phyloP scores from a whole-genome alignment of 225 moss, liverwort and hornwort genomes.

The Anthoceros angustus region DNA sequence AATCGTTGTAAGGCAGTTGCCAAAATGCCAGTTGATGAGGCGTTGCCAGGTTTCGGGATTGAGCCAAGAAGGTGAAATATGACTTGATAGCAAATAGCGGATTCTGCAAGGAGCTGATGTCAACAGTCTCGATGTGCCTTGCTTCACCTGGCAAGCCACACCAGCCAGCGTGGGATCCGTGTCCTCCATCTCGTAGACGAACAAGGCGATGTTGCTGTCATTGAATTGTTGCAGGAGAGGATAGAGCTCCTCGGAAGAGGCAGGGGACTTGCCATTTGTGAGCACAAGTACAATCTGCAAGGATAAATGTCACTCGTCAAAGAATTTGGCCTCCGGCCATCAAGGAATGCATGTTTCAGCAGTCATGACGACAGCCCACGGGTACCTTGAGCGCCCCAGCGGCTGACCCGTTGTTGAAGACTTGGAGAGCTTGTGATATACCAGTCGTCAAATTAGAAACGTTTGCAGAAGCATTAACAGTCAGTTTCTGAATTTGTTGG shows the following conservation, averaged over 20 bases:
- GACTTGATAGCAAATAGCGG: constrained; percentile 19
- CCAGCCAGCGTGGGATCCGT: no score
- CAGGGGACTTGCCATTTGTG: constrained; percentile 16
- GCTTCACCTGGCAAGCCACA: no score
- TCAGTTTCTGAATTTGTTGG: neutral
- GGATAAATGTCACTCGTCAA: neutral
- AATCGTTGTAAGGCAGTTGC: constrained; percentile 17
- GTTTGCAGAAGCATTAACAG: constrained; percentile 5
- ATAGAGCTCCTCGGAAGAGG: constrained; percentile 8
- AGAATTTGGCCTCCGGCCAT: neutral
- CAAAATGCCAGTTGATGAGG: constrained; percentile 12
- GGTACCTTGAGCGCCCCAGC: constrained; percentile 21
- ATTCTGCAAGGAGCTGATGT: constrained; percentile 10
- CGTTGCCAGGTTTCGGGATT: constrained; percentile 6
- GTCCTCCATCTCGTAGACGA: constrained; percentile 16
- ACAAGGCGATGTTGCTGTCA: neutral
- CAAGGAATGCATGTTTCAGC: constrained; percentile 3
- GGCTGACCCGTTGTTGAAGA: constrained; percentile 9
- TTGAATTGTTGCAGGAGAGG: neutral
- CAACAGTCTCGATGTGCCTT: no score
- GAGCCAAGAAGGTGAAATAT: constrained; percentile 27
- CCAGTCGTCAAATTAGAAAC: constrained; percentile 20
- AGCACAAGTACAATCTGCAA: constrained; percentile 24
- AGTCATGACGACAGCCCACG: neutral
- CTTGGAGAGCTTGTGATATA: constrained; percentile 12